Evolutionary conservation across 768 basidiomycete genomes (phyloP).

Genomic region (Trametes meyenii): DNA sequence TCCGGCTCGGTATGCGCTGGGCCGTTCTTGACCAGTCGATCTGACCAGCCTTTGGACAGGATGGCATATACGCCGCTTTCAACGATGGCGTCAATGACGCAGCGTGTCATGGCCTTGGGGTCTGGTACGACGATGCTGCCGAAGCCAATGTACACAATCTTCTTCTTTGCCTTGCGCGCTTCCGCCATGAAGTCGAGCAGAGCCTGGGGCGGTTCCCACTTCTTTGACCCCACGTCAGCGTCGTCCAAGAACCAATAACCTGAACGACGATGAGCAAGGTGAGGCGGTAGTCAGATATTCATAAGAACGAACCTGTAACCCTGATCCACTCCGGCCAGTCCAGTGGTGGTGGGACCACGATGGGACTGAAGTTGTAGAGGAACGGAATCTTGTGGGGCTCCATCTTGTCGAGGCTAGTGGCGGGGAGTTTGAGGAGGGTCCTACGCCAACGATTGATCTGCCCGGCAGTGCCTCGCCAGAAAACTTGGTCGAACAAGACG

Average conservation of each 20-base stretch:
- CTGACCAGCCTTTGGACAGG: slow-evolving; percentile 98
- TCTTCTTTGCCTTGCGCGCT: slow-evolving; percentile 76
- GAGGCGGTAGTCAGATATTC: slow-evolving; percentile 3
- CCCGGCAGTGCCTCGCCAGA: slow-evolving; percentile 93
- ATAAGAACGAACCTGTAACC: slow-evolving; percentile 67
- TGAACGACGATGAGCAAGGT: slow-evolving; percentile 30
- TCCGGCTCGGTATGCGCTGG: slow-evolving; percentile 62
- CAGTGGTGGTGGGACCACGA: slow-evolving; percentile 87
- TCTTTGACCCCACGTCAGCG: slow-evolving; percentile 84
- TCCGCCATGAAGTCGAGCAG: slow-evolving; percentile 81
- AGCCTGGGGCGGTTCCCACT: slow-evolving; percentile 85
- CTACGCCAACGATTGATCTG: slow-evolving; percentile 96
- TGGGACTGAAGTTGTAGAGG: slow-evolving; percentile 95
- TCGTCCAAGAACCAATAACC: slow-evolving; percentile 98
- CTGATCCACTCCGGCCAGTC: slow-evolving; percentile 99
- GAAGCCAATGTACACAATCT: slow-evolving; percentile 96
- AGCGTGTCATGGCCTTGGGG: slow-evolving; percentile 88
- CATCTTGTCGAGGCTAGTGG: slow-evolving; percentile 92
- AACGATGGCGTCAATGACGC: slow-evolving; percentile 85
- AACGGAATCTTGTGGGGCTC: slow-evolving; percentile 98
- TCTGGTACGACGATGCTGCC: slow-evolving; percentile 97
- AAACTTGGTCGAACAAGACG: slow-evolving; percentile 97
- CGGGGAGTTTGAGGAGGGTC: slow-evolving; percentile 69
- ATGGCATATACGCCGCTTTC: slow-evolving; percentile 90
- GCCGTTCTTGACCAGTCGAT: slow-evolving; percentile 70